Percentiles rank a stretch among this genome's conserved stretches.
These are phyloP conservation scores for Boletales sp. DNA, from an alignment of 768 basidiomycete species.

Conservation along the genomic window DNA sequence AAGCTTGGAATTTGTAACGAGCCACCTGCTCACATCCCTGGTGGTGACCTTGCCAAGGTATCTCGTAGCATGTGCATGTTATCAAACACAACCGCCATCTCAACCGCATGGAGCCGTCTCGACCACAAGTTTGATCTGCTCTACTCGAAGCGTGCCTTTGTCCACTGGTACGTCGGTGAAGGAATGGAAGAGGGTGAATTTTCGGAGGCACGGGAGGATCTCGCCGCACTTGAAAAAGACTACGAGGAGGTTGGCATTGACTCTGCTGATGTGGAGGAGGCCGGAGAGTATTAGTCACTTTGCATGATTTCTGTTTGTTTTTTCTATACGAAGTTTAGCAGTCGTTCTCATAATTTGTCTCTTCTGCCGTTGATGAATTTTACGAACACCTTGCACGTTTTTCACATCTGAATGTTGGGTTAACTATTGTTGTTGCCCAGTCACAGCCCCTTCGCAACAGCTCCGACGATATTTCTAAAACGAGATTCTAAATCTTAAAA, in stretches of 20 bases:
- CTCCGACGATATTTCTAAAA: constrained; percentile 25
- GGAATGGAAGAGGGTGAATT: constrained; percentile 95
- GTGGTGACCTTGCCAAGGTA: constrained; percentile 74
- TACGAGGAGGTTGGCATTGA: constrained; percentile 80
- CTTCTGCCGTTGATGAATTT: constrained; percentile 30
- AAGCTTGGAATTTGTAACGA: constrained; percentile 79
- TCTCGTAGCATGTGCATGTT: constrained; percentile 76
- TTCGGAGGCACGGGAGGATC: constrained; percentile 97
- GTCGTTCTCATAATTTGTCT: constrained; percentile 30
- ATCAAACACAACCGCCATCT: constrained; percentile 72
- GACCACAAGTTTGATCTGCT: constrained; percentile 80
- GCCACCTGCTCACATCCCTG: constrained; percentile 69
- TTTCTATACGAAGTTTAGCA: constrained; percentile 25
- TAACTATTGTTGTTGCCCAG: too few relatives aligned
- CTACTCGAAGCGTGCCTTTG: constrained; percentile 61
- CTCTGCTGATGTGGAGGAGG: constrained; percentile 50
- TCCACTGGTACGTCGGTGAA: constrained; percentile 69
- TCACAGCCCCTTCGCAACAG: too few relatives aligned
- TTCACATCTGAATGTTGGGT: neutral
- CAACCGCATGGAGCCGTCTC: constrained; percentile 67
- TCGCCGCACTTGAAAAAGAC: constrained; percentile 99
- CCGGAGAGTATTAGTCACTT: constrained; percentile 41
- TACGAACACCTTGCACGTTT: constrained; percentile 29
- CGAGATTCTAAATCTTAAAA: constrained; percentile 12
- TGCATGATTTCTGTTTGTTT: constrained; percentile 20